A percentile compares a stretch with the other conserved stretches of the same genome.
phyloP scores from a whole-genome alignment of 106 monocot genomes.

The Allium fistulosum region DNA sequence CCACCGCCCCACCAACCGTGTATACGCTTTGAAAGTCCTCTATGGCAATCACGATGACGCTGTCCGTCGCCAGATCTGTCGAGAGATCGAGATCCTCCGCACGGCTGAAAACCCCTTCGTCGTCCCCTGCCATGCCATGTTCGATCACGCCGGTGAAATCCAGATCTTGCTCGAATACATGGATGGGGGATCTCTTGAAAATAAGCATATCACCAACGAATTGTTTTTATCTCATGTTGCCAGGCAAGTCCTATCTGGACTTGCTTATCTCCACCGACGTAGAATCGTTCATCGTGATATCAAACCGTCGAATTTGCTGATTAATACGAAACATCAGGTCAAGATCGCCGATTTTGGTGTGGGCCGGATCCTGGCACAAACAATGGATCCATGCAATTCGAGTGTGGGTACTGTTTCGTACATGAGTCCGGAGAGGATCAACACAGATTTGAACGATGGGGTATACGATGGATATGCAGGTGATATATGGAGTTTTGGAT shows the following conservation, averaged over 20 bases:
- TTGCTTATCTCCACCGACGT: constrained; percentile 74
- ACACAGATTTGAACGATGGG: constrained; percentile 85
- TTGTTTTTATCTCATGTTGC: constrained; percentile 46
- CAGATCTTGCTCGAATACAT: constrained; percentile 71
- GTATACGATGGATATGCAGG: constrained; percentile 79
- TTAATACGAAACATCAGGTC: constrained; percentile 45
- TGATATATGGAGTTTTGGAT: constrained; percentile 95
- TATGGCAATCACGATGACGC: constrained; percentile 60
- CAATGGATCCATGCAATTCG: constrained; percentile 96
- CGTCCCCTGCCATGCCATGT: constrained; percentile 66
- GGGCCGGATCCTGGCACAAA: constrained; percentile 76
- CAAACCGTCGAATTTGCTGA: constrained; percentile 82
- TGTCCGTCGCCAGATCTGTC: constrained; percentile 59
- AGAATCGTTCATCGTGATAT: constrained; percentile 95
- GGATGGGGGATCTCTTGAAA: constrained; percentile 62
- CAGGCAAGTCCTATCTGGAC: constrained; percentile 64
- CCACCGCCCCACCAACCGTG: constrained; percentile 31
- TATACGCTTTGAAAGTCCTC: constrained; percentile 54
- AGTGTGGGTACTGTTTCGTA: constrained; percentile 91
- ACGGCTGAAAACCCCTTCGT: constrained; percentile 61
- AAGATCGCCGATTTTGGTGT: constrained; percentile 98
- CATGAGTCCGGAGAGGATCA: constrained; percentile 95
- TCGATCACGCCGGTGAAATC: constrained; percentile 64
- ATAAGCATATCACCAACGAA: constrained; percentile 34
- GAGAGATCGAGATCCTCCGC: constrained; percentile 76